Evolutionary conservation across 768 basidiomycete genomes (phyloP), one percentile per base, ranked within the genome.

Genomic region (Mycena indigotica): DNA sequence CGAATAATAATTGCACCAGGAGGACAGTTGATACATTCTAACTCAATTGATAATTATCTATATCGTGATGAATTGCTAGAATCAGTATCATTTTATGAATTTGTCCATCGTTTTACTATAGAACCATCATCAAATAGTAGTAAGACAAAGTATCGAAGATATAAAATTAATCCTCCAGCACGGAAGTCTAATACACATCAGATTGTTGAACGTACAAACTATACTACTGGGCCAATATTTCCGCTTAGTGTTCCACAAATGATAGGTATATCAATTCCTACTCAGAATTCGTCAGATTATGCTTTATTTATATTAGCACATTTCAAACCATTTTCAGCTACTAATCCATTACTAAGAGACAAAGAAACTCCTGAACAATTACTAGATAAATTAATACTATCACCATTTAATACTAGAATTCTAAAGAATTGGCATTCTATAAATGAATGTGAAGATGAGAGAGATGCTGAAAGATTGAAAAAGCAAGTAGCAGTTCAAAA

Each of bases 351-450:
- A 15, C 21, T 44, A 8, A 5, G 8, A 44, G 5, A 6, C 5
- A 19, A 19, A 44, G 41, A 44, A 44, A 8, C 12, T 16, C n/a
- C n/a, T 6, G n/a, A 6, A 16, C 8, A 6, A 44, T 8, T 44
- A 8, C 23, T 44, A 5, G 21, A 44, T 21, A 13, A 44, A 23
- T 44, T 44, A 13, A 21, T 15, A 5, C n/a, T 65, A 62, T 24
- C 39, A 29, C 4, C 21, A 4, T 2, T n/a, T 21, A 26, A 8
- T 25, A 13, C 28, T 25, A 19, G 6, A 5, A 57, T 74, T 15
- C 66, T 72, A 55, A 49, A 58, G 4, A 73, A 73, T 40, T 73
- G 73, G 73, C 65, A 73, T 32, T 70, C 65, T 15, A 61, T 73
- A 0, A 50, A 73, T 63, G 73, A 73, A 52, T 73, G 73, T 57